Evolutionary conservation across 345 rosid species (phyloP), one percentile per base, ranked within the genome.

Genomic region (Tarenaya hassleriana): DNA sequence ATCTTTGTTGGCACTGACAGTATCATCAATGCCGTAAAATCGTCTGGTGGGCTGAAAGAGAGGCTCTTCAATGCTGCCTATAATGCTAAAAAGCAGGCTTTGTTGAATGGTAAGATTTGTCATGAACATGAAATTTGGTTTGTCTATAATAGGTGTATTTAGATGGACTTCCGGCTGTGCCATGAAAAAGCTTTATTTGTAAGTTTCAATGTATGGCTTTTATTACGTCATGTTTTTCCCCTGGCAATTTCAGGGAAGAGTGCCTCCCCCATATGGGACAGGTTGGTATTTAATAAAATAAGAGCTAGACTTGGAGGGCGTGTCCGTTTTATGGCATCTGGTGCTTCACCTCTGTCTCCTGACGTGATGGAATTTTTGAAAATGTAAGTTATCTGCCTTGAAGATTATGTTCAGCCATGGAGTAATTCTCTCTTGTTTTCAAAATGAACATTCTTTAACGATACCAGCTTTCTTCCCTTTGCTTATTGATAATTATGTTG

Each of bases 341-440:
- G 97, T 34, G 98, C 98, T 71, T 85, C 98, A 64, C 98, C 98
- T 21, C 68, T 92, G 74, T 88, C 98, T 70, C 88, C 97, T 60
- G 97, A 88, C 71, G 96, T 92, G 60, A 29, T 85, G 87, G 95
- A 88, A 34, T 92, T 92, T 60, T 57, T 88, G 75, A 92, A 70
- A 69, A 78, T 92, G 98, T 92, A 75, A 69, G 91, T 69, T 65
- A 13, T 16, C 56, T 55, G 45, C 47, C 35, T 63, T 13, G 34
- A 9, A 42, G 4, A 41, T 6, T 61, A 27, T 34, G 38, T 35
- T 18, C 10, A 34, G 24, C 20, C 34, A 14, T 47, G 47, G 13
- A 40, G 21, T 40, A 41, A 21, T 12, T 8, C 34, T 52, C 27
- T 34, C 46, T 27, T 41, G 6, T 34, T 40, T 45, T 39, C 51